Evolutionary conservation across 306 rosid species (phyloP), one percentile per base, ranked within the genome.

Genomic region (Begonia peltatifolia): DNA sequence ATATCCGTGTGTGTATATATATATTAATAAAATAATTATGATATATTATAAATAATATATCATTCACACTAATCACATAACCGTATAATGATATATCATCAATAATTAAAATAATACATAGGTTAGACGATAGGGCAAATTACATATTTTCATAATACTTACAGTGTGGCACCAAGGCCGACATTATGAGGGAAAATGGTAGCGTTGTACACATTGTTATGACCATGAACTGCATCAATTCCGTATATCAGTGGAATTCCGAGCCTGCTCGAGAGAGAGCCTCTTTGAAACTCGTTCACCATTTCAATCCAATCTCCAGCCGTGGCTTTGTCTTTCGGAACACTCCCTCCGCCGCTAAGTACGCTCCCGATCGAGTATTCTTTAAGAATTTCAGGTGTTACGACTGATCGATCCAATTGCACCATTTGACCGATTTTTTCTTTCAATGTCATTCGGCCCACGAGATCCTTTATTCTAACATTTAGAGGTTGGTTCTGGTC

Each of bases 321-420:
- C 10, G 63, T 46, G 5, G 63, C 63, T 14, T 58, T 20, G 11
- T 9, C 46, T 11, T 15, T 12, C 36, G 63, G 63, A 23, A 8
- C 36, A 9, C 63, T 58, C 9, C 54, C 63, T 10, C 54, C 63
- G 2, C 17, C 12, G 20, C 62, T 58, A 30, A 58, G 62, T 42
- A 58, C 63, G 5, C 55, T 58, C 43, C 63, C 63, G 9, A 58
- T 47, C 11, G 63, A 58, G 46, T 58, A 58, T 23, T 58, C 63
- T 58, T 43, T 58, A 12, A 58, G 35, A 14, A 58, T 35, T 10
- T 58, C 63, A 11, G 63, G 63, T 16, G 63, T 47, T 1, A 36
- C 35, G 0, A 12, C 54, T 1, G 53, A 6, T 11, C 47, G 47
- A 5, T 58, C 63, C 46, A 58, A 14, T 22, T 58, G 63, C 9